Percentiles rank a stretch among this genome's conserved stretches.
These are phyloP conservation scores for Cladosporium sp. DNA, from an alignment of 2,329 filamentous ascomycete genomes.

Conservation along the genomic window DNA sequence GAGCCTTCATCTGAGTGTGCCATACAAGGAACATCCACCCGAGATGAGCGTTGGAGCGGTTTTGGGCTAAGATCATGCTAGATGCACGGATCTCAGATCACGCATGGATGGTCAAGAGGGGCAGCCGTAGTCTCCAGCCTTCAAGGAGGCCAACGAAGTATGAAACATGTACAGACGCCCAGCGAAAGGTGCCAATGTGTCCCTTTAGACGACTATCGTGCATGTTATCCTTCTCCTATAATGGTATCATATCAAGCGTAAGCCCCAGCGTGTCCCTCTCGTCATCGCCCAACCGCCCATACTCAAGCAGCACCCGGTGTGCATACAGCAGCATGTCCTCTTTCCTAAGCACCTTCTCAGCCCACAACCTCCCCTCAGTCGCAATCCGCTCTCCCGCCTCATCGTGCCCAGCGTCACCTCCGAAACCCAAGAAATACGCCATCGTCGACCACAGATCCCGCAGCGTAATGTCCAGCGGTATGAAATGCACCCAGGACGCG, in stretches of 20 bases:
- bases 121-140: too few relatives aligned
- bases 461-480: slow-evolving; percentile 27
- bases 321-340: slow-evolving; percentile 21
- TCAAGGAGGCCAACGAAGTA: too few relatives aligned
- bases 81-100: too few relatives aligned
- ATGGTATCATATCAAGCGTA: not conserved
- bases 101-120: too few relatives aligned
- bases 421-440: slow-evolving; percentile 20
- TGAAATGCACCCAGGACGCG: slow-evolving; percentile 32
- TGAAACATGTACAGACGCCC: too few relatives aligned
- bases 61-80: too few relatives aligned
- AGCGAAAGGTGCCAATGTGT: too few relatives aligned
- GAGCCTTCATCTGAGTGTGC: not conserved
- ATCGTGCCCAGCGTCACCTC: slow-evolving; percentile 8
- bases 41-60: too few relatives aligned
- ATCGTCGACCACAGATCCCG: slow-evolving; percentile 25
- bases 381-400: slow-evolving; percentile 20
- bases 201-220: too few relatives aligned
- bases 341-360: slow-evolving; percentile 16
- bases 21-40: too few relatives aligned
- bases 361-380: slow-evolving; percentile 19
- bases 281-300: slow-evolving; percentile 16
- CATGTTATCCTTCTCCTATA: too few relatives aligned
- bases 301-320: slow-evolving; percentile 21
- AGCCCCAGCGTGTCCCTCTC: slow-evolving; percentile 13